Evolutionary conservation across 768 basidiomycete species (phyloP), one percentile per base, ranked within the genome.

Genomic region (Lactarius evosmus): DNA sequence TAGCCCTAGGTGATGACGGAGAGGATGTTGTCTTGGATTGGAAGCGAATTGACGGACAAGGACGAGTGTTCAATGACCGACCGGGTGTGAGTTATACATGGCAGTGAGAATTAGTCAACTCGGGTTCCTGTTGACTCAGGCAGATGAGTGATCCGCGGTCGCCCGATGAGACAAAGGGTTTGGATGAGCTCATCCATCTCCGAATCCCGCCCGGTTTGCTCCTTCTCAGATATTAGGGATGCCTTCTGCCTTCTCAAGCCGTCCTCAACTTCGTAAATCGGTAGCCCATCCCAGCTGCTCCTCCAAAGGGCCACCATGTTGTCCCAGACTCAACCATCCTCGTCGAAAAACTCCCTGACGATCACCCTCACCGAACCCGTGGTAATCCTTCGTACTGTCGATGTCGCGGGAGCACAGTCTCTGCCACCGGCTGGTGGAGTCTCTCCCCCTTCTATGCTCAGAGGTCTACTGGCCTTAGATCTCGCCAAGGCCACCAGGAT

Each of bases 401-500:
- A 74, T 67, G 70, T 72, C 30, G 70, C 74, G 22, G 74, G 75
- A 36, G 69, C 75, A 25, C 71, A 71, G 17, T 70, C 57, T 30
- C 33, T 17, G 3, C 8, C 68, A 32, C 65, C 69, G 51, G 63
- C 72, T 71, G 69, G 75, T 69, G 56, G 76, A 71, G 2, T 29
- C 36, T 74, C 77, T 64, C 77, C 75, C 4, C 84, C 86, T 0
- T 82, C 87, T 19, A 75, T 86, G 70, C 76, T 91, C 14, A 77
- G 89, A 54, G 89, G 89, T 11, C 75, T 90, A 4, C 78, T 91
- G 61, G 84, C 83, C 1, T 76, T 91, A 62, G 79, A 77, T 16
- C 75, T 90, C 44, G 77, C 78, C 33, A 96, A 96, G 72, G 86
- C 94, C 0, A 94, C 86, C 58, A 86, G 86, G 73, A 87, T 99